These are phyloP conservation scores for Boletus vermiculosoides DNA, from an alignment of 768 basidiomycete genomes.

Conservation along the genomic window DNA sequence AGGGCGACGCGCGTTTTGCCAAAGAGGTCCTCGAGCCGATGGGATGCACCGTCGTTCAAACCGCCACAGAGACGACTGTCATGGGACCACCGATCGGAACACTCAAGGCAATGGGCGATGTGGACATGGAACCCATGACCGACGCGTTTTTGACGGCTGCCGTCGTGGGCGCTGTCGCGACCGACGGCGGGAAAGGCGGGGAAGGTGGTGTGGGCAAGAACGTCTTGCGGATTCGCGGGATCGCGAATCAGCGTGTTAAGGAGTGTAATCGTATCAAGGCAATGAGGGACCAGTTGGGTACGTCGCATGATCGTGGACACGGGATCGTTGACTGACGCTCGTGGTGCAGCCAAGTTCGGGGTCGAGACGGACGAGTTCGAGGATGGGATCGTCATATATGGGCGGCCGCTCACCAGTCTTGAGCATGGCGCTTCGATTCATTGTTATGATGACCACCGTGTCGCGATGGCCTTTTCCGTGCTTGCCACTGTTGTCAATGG, in stretches of 20 bases:
- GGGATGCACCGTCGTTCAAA: conserved; percentile 92
- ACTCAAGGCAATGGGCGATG: conserved; percentile 55
- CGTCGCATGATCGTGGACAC: conserved; percentile 14
- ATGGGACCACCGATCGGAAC: conserved; percentile 86
- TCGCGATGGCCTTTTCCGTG: conserved; percentile 97
- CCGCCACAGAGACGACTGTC: conserved; percentile 85
- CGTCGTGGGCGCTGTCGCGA: conserved; percentile 84
- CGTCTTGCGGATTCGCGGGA: conserved; percentile 84
- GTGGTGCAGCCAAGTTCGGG: conserved; percentile 80
- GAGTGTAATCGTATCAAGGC: conserved; percentile 97
- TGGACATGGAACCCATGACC: conserved; percentile 99
- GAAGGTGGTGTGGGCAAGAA: conserved; percentile 30
- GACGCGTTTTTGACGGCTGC: conserved; percentile 98
- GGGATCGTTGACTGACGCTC: background rate
- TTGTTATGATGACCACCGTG: conserved; percentile 98
- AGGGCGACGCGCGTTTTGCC: conserved; percentile 97
- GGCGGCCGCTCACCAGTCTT: conserved; percentile 63
- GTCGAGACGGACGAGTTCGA: conserved; percentile 89
- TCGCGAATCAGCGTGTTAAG: conserved; percentile 97
- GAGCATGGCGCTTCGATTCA: conserved; percentile 75
- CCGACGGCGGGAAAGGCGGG: conserved; percentile 48
- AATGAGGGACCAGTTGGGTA: conserved; percentile 94
- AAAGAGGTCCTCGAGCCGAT: conserved; percentile 90
- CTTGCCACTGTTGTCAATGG: conserved; percentile 68
- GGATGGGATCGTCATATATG: conserved; percentile 89